Base-by-base conservation (phyloP, 1,284 basidiomycete genomes). In the Cryptococcus depauperatus region DNA sequence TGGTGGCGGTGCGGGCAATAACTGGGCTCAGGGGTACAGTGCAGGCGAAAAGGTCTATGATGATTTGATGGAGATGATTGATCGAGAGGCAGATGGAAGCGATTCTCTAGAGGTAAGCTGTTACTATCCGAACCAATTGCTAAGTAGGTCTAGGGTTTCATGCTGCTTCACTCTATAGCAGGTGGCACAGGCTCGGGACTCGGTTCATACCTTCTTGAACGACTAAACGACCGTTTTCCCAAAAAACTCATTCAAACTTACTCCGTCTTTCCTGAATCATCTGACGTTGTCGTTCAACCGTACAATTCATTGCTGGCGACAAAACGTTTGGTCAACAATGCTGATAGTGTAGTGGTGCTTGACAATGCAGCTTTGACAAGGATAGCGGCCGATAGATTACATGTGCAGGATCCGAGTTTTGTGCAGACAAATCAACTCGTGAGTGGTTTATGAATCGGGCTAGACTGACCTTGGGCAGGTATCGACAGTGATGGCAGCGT, bases 161-260 rank as follows among this genome's bases (percentile, higher is more conserved):
- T 97, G 86, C 75, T 95, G 37, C 85, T 97, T 75, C 95, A 99
- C 69, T 97, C 93, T 25, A 98, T 98, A 69, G 95, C 95, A 32
- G 93, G 95, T 28, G 93, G 95, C 6, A 99, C 95, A 4, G 95
- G 95, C 21, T 98, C 95, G 0, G 95, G 95, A 2, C 80, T 99
- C 8, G 95, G 95, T 28, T 98, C 95, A 14, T 98, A 90, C 74
- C 75, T 98, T 21, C 81, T 99, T 39, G 95, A 98, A 73, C 80
- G 92, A 26, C 74, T 98, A 32, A 96, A 95, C 70, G 95, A 99
- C 74, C 88, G 85, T 57, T 99, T 96, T 64, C 95, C 95, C 0
- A 99, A 99, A 74, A 98, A 99, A 71, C 80, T 98, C 49, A 92
- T 97, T 43, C 95, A 99, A 68, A 99, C 95, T 5, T 98, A 99